Evolutionary conservation across 768 basidiomycete species (phyloP), one percentile per base, ranked within the genome.

Genomic region (Cystobasidium tubakii): DNA sequence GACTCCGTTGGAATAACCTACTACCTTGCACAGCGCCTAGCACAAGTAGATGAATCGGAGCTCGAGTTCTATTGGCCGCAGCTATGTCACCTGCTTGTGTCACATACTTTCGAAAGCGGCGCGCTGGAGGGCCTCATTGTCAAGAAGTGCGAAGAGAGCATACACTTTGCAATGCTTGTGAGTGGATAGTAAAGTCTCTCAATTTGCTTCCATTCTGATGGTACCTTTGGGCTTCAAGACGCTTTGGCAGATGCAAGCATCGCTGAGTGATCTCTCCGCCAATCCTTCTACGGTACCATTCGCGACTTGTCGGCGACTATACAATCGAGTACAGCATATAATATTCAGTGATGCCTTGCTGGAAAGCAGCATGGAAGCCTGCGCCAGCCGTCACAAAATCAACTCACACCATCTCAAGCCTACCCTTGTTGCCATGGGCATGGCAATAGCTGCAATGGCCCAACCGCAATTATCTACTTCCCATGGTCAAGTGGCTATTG

Each of bases 231-330:
- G 0, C 6, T 33, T 2, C 23, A 4, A 94, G 92, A 97, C 96
- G 0, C 83, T 99, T 55, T 98, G 95, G 93, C 96, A 94, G 82
- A 94, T 98, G 89, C 96, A 98, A 86, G 91, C 95, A 19, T 88
- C 90, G 31, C 84, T 99, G 23, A 87, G 86, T 73, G 96, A 99
- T 81, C 84, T 97, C 9, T 85, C 75, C 2, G 78, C 82, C 55
- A 84, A 83, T 17, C 85, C 87, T 65, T 85, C 87, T 62, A 88
- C 91, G 1, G 86, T 83, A 53, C 91, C 92, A 0, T 97, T 97
- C 82, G 83, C 87, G 62, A 89, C 95, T 73, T 98, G 96, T 81
- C 92, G 94, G 81, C 87, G 95, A 74, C 87, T 93, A 44, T 83
- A 97, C 73, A 90, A 90, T 80, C 86, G 86, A 80, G 94, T 94